Evolutionary conservation across 164 flowering plant species (phyloP).

Genomic region (Macadamia integrifolia): DNA sequence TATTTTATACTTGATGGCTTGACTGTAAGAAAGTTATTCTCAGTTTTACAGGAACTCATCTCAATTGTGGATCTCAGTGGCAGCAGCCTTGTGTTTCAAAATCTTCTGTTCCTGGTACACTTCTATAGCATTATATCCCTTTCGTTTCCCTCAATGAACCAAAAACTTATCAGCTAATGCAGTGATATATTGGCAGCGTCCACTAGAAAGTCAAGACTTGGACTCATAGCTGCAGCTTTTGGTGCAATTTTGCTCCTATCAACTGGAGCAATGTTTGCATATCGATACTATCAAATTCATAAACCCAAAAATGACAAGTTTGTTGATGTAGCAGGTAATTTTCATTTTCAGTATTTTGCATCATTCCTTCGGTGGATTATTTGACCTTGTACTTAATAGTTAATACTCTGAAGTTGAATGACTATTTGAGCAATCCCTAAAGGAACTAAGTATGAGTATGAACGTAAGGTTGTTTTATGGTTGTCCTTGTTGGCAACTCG

Average conservation of each 20-base stretch:
- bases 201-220: conserved; percentile 29
- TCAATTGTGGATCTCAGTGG: conserved; percentile 53
- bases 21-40: conserved; percentile 4
- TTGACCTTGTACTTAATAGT: background rate
- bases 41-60: conserved; percentile 80
- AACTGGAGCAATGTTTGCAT: conserved; percentile 42
- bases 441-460: no score
- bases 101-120: conserved; percentile 41
- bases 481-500: no score
- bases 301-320: conserved; percentile 43
- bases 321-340: conserved; percentile 72
- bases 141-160: conserved; percentile 3
- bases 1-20: background rate
- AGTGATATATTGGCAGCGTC: conserved; percentile 35
- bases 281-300: conserved; percentile 24
- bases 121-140: background rate
- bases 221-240: conserved; percentile 33
- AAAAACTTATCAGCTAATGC: background rate
- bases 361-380: background rate
- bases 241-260: conserved; percentile 44
- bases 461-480: no score
- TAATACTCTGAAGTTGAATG: no score
- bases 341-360: background rate
- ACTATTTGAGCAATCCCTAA: no score
- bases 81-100: conserved; percentile 60